A percentile compares a stretch with the other conserved stretches of the same genome.
Conservation (phyloP, 1,139 yeast genomes). For the Yamadazyma diddensiae region DNA sequence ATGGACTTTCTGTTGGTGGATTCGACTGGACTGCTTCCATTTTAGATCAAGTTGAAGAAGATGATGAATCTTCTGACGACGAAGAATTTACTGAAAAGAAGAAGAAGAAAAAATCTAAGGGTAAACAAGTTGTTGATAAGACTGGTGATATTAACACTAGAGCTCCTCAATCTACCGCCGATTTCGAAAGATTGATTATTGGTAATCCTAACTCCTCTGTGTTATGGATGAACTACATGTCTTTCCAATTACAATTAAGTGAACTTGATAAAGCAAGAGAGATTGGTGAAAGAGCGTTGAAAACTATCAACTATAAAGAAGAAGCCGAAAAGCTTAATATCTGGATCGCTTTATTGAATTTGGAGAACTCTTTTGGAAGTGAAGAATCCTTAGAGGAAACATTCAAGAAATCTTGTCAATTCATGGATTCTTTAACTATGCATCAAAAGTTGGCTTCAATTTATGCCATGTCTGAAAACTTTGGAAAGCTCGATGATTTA, state of each 20-base stretch:
- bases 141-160: slow-evolving; percentile 81
- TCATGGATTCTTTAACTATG: slow-evolving; percentile 83
- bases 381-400: slow-evolving; percentile 76
- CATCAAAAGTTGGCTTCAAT: slow-evolving; percentile 78
- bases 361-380: slow-evolving; percentile 91
- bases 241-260: slow-evolving; percentile 91
- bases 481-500: slow-evolving; percentile 64
- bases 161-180: slow-evolving; percentile 87
- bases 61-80: slow-evolving; percentile 56
- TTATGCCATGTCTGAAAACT: slow-evolving; percentile 69
- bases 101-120: slow-evolving; percentile 45
- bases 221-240: slow-evolving; percentile 97
- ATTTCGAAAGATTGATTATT: slow-evolving; percentile 84
- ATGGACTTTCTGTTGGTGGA: slow-evolving; percentile 76
- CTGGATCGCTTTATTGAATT: slow-evolving; percentile 92
- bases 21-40: slow-evolving; percentile 95
- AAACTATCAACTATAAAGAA: slow-evolving; percentile 85
- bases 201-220: slow-evolving; percentile 94
- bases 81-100: slow-evolving; percentile 45
- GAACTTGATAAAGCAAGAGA: slow-evolving; percentile 94
- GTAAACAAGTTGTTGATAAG: slow-evolving; percentile 62
- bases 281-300: slow-evolving; percentile 87
- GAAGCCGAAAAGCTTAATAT: slow-evolving; percentile 91
- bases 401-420: slow-evolving; percentile 82
- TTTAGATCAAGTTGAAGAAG: slow-evolving; percentile 71